Conservation (phyloP, 2,329 filamentous ascomycete species). For the Neopestalotiopsis sp. region DNA sequence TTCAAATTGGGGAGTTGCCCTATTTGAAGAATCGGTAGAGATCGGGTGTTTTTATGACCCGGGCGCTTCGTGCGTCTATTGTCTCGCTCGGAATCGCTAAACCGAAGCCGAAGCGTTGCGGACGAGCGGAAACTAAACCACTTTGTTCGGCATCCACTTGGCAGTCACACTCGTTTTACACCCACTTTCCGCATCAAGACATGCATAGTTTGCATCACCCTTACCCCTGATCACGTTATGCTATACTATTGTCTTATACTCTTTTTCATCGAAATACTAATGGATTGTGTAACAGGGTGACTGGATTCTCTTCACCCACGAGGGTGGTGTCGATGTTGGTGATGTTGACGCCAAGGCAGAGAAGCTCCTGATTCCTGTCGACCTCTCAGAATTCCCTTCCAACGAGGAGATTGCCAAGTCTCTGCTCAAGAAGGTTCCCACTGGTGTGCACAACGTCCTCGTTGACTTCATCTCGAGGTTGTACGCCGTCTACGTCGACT, state of each 20-base stretch:
- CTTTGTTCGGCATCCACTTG: conserved; percentile 33
- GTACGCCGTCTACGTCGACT: conserved; percentile 99
- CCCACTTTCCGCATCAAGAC: conserved; percentile 31
- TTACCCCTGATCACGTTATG: conserved; percentile 16
- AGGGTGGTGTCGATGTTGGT: conserved; percentile 98
- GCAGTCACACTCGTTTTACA: conserved; percentile 25
- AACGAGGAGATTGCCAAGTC: conserved; percentile 89
- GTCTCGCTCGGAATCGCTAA: conserved; percentile 17
- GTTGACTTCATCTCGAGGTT: conserved; percentile 99
- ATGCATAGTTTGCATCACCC: conserved; percentile 18
- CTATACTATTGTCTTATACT: conserved; percentile 2
- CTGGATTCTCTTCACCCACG: conserved; percentile 99
- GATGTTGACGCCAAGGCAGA: conserved; percentile 99
- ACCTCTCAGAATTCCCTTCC: conserved; percentile 91
- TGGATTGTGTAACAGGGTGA: conserved; percentile 72
- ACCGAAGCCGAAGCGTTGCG: conserved; percentile 30
- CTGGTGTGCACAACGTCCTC: conserved; percentile 96
- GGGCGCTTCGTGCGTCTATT: conserved; percentile 22
- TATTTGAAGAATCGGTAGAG: conserved; percentile 12
- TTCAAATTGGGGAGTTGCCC: conserved; percentile 6
- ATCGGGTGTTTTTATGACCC: conserved; percentile 25
- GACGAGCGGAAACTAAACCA: conserved; percentile 53
- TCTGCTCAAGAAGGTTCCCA: conserved; percentile 90
- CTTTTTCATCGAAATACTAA: conserved; percentile 17
- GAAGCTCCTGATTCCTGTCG: conserved; percentile 97